phyloP scores from a whole-genome alignment of 2,329 filamentous ascomycete genomes.

The Fusarium lyarnte region DNA sequence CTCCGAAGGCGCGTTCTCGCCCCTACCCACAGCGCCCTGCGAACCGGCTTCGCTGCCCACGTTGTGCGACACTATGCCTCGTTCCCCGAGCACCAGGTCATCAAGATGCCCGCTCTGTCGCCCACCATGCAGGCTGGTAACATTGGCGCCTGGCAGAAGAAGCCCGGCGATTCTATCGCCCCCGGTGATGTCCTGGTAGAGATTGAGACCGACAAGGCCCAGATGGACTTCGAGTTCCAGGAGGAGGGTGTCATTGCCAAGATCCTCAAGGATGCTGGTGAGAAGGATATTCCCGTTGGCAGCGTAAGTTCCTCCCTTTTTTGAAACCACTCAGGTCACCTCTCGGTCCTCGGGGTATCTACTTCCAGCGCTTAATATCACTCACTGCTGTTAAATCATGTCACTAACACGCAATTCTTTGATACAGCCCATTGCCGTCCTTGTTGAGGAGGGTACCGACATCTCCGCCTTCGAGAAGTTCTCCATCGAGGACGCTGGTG shows the following conservation, averaged over 20 bases:
- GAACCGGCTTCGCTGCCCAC: slow-evolving; percentile 62
- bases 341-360: slow-evolving; percentile 31
- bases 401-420: slow-evolving; percentile 18
- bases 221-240: slow-evolving; percentile 99
- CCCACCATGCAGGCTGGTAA: slow-evolving; percentile 98
- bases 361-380: slow-evolving; percentile 7
- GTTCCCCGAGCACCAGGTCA: slow-evolving; percentile 91
- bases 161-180: slow-evolving; percentile 84
- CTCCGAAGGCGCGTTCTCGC: slow-evolving; percentile 70
- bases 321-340: slow-evolving; percentile 8
- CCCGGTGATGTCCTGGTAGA: slow-evolving; percentile 97
- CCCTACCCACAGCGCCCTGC: slow-evolving; percentile 60
- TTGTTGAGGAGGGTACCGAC: slow-evolving; percentile 92
- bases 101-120: slow-evolving; percentile 98
- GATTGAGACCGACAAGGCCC: slow-evolving; percentile 99
- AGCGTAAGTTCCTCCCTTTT: slow-evolving; percentile 72
- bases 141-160: slow-evolving; percentile 98
- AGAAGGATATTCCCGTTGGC: slow-evolving; percentile 93
- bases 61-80: slow-evolving; percentile 77
- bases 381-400: not conserved
- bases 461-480: slow-evolving; percentile 89
- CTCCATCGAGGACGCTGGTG: slow-evolving; percentile 88
- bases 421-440: slow-evolving; percentile 87
- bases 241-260: slow-evolving; percentile 97
- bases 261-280: slow-evolving; percentile 89